Conservation (phyloP, 2,329 filamentous ascomycete species). For the Ophiostoma himal-ulmi region DNA sequence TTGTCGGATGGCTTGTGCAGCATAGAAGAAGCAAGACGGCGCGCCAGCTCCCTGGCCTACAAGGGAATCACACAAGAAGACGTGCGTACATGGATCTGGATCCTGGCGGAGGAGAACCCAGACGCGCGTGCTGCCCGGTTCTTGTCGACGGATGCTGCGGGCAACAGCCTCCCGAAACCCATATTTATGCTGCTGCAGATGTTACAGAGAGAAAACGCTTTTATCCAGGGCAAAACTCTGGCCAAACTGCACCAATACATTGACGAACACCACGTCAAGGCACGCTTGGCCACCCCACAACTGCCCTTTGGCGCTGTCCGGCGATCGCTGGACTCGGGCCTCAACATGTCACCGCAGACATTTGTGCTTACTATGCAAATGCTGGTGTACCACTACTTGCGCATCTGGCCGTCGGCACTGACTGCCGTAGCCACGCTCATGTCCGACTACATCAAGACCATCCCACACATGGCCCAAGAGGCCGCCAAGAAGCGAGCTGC, state of each 20-base stretch:
- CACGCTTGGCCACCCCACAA: slow-evolving; percentile 5
- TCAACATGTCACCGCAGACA: slow-evolving; percentile 28
- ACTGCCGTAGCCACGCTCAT: slow-evolving; percentile 30
- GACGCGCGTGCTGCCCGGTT: slow-evolving; percentile 37
- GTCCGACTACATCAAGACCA: slow-evolving; percentile 28
- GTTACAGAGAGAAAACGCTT: slow-evolving; percentile 33
- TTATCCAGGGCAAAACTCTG: slow-evolving; percentile 33
- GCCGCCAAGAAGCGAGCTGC: slow-evolving; percentile 18
- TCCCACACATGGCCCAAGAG: slow-evolving; percentile 20
- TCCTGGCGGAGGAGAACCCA: slow-evolving; percentile 34
- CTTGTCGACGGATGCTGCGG: slow-evolving; percentile 28
- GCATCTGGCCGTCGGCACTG: slow-evolving; percentile 32
- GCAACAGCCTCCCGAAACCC: slow-evolving; percentile 33
- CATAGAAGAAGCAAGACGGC: background rate
- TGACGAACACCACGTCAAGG: slow-evolving; percentile 22
- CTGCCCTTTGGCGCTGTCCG: slow-evolving; percentile 24
- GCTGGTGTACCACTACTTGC: slow-evolving; percentile 30
- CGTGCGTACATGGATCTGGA: slow-evolving; percentile 40
- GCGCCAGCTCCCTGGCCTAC: slow-evolving; percentile 31
- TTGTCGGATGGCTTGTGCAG: slow-evolving; percentile 25
- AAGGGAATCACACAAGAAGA: slow-evolving; percentile 35
- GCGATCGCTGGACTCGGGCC: slow-evolving; percentile 25
- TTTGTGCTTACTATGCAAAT: slow-evolving; percentile 29
- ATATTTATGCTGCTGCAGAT: slow-evolving; percentile 38
- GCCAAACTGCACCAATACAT: slow-evolving; percentile 34